Conservation (phyloP, 768 basidiomycete genomes). For the Tricholoma sp. region DNA sequence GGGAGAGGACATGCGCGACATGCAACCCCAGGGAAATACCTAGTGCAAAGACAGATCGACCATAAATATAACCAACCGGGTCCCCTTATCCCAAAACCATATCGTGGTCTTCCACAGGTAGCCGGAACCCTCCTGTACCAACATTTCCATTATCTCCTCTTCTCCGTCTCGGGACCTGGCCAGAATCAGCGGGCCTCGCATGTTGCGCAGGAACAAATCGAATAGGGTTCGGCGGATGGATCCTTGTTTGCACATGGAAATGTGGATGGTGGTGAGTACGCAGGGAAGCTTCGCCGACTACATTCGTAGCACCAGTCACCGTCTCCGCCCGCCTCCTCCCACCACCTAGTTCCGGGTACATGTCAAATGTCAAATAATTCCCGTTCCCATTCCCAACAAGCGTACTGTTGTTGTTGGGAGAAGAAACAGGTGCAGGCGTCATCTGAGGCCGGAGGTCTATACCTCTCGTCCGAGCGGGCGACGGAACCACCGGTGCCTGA, state of each 20-base stretch:
- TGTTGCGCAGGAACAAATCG: slow-evolving; percentile 1
- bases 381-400: not conserved
- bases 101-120: slow-evolving; percentile 12
- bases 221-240: slow-evolving; percentile 2
- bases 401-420: not conserved
- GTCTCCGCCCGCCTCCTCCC: slow-evolving; percentile 7
- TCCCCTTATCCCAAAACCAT: slow-evolving; percentile 14
- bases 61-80: not conserved
- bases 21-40: not conserved
- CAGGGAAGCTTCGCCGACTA: not conserved
- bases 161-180: slow-evolving; percentile 1
- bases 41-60: not conserved
- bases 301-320: slow-evolving; percentile 1
- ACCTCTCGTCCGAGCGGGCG: not conserved
- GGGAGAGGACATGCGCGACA: too few relatives aligned
- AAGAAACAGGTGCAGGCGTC: not conserved
- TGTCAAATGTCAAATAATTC: slow-evolving; percentile 1
- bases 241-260: slow-evolving; percentile 1
- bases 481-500: not conserved
- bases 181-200: not conserved
- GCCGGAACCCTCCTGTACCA: slow-evolving; percentile 1
- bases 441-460: not conserved
- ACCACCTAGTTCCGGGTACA: not conserved
- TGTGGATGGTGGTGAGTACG: slow-evolving; percentile 1
- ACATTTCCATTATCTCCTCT: slow-evolving; percentile 2